phyloP scores from a whole-genome alignment of 2,329 filamentous ascomycete genomes.

The Trichoderma sp. region DNA sequence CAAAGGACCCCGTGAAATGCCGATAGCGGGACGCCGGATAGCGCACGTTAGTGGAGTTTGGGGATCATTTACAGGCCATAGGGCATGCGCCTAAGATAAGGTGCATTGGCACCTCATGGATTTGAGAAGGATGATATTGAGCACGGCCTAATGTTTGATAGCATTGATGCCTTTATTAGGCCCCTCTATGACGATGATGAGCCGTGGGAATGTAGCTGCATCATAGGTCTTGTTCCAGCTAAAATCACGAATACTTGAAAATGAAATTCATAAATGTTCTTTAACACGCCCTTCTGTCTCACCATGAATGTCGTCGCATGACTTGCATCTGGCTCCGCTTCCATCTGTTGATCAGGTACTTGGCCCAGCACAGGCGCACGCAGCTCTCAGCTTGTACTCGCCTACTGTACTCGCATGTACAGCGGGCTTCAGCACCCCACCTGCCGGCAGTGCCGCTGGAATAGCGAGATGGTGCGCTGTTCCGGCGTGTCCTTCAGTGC shows the following conservation, averaged over 20 bases:
- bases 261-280: not conserved
- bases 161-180: not conserved
- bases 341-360: not conserved
- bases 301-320: not conserved
- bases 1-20: not conserved
- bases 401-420: not conserved
- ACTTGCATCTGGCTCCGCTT: not conserved
- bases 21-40: conserved; percentile 13
- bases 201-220: not conserved
- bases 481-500: conserved; percentile 9
- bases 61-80: not conserved
- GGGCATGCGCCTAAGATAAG: not conserved
- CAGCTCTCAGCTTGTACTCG: not conserved
- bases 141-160: not conserved
- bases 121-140: not conserved
- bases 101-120: not conserved
- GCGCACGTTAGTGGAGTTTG: conserved; percentile 2
- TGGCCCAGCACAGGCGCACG: not conserved
- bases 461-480: not conserved
- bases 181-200: not conserved
- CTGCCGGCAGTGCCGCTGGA: conserved; percentile 2
- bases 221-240: not conserved
- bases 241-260: not conserved
- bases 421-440: conserved; percentile 7
- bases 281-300: not conserved